Base-by-base conservation (phyloP, 805 yeast species). In the Schizosaccharomyces pombe region DNA sequence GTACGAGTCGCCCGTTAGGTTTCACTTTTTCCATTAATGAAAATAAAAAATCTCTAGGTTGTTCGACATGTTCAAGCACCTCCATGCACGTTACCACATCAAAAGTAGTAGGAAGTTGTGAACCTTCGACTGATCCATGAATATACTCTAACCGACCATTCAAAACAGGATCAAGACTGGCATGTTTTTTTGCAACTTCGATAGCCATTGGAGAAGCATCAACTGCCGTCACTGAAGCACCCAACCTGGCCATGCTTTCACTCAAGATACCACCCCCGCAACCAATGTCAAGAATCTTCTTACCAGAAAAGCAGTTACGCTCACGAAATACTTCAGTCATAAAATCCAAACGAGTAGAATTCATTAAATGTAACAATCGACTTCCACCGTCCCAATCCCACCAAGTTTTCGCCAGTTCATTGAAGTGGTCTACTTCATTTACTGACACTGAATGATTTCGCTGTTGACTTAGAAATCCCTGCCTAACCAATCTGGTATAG, bases 191-290 rank as follows among this genome's bases (percentile, higher is more conserved):
- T 1, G 98, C 98, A 2, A 86, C 91, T 54, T 74, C 74, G 16
- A 91, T 63, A 5, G 87, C 95, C 47, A 85, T 94, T 0, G 75
- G 72, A 0, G 96, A 82, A 62, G 89, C 72, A 66, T 91, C 99
- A 47, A 89, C 75, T 1, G 94, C 99, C 52, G 70, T 72, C 4
- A 91, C 95, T 1, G 69, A 63, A 9, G 71, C 63, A 3, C 85
- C 76, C 56, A 83, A 67, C 59, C 99, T 71, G 0, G 94, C 95
- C 62, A 91, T 66, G 0, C 89, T 79, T 64, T 91, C 99, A 4
- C 87, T 71, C 19, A 91, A 68, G 28, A 91, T 79, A 0, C 98
- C 99, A n/a, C 98, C 99, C 19, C 99, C 99, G 65, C 98, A 91
- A 1, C 99, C 99, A 54, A 91, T 78, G 63, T 91, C 99, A 55